Evolutionary conservation across 345 rosid species (phyloP).

Genomic region (Rhodamnia argentea): DNA sequence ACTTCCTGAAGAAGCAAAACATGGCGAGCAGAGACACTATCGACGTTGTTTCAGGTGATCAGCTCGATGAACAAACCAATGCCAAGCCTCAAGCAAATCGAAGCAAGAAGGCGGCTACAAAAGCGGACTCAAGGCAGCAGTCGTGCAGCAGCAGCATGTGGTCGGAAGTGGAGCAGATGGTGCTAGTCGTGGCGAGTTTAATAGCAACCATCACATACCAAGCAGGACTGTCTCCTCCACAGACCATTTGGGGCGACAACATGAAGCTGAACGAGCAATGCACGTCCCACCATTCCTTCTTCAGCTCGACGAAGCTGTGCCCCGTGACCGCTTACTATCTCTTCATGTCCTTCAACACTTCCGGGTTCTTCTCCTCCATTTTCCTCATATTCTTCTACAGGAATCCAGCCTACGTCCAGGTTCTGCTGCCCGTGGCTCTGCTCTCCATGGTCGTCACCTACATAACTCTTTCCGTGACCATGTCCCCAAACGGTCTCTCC

Average conservation of each 20-base stretch:
- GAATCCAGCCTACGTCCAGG: background rate
- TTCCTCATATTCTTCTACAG: background rate
- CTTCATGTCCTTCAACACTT: background rate
- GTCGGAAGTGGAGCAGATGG: slow-evolving; percentile 1
- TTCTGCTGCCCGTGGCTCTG: background rate
- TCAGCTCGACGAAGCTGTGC: background rate
- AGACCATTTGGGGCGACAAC: background rate
- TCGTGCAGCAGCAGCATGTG: background rate
- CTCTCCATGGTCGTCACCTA: background rate
- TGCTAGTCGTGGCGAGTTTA: background rate
- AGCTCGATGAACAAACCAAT: background rate
- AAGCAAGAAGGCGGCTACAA: background rate
- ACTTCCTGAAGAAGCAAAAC: background rate
- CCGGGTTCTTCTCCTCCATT: background rate
- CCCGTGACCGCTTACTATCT: background rate
- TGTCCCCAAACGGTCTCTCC: background rate
- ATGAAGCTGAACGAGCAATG: background rate
- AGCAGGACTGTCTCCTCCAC: background rate
- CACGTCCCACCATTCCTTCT: background rate
- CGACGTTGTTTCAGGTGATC: background rate
- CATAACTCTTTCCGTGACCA: background rate
- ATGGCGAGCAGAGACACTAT: background rate
- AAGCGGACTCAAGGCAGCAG: background rate
- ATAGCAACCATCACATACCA: background rate
- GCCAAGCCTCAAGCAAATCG: background rate